Base-by-base conservation (phyloP, 2,329 filamentous ascomycete species). In the Penicillium sp. region DNA sequence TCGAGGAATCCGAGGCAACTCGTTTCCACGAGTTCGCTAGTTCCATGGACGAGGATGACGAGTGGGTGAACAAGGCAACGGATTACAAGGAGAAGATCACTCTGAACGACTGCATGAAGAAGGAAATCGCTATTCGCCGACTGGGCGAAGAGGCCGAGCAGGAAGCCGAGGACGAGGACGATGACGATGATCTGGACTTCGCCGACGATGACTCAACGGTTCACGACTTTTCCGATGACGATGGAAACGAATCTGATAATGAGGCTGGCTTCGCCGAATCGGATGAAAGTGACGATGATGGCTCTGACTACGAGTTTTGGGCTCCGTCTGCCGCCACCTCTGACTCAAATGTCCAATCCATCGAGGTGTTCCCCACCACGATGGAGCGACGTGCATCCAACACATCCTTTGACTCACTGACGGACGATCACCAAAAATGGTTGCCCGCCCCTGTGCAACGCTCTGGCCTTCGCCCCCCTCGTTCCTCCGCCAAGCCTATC, bases 1-100 rank as follows among this genome's bases (percentile, higher is more conserved):
- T 76, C 34, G 69, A 76, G 52, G 70, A 71, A 37, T 76, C 74
- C 3, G 75, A 77, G 59, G 74, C 72, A 2, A 76, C 73, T 31
- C 70, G 75, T 45, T 97, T 97, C 69, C 91, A 97, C 71, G 93
- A 96, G 67, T 97, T 97, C 71, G 93, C 91, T 39, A 92, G 89
- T 69, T 92, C 90, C 46, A 82, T 87, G 54, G 81, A 88, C 36
- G 86, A 91, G 54, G 89, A 94, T 58, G 92, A 97, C 54, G 92
- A 96, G 65, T 99, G 94, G 94, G 90, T 95, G 26, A 86, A 88
- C 52, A 88, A 90, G 65, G 79, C 84, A 29, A 80, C 83, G 7
- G 83, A 84, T 28, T 79, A 86, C 60, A 81, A 82, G 52, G 82
- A 82, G 46, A 91, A 90, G 67, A 81, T 99, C 34, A 97, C 92